Evolutionary conservation across 83 land plant species (phyloP).

Genomic region (Diphasiastrum complanatum): DNA sequence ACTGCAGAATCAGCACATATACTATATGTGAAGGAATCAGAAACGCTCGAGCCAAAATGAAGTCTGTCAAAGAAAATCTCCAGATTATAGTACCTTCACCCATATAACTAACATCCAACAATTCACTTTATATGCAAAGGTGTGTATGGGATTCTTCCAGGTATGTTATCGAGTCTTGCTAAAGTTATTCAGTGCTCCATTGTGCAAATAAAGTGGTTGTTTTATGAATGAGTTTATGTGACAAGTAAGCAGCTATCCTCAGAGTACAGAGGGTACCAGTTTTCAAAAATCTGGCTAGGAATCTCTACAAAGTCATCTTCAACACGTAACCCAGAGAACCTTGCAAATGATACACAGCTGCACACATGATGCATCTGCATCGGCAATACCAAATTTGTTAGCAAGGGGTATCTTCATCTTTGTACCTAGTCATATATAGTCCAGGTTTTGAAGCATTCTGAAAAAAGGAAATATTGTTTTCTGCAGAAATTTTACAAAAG

Average conservation of each 20-base stretch:
- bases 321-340: slow-evolving; percentile 74
- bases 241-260: neutral
- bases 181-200: too few species aligned
- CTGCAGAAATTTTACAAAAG: too few species aligned
- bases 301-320: slow-evolving; percentile 86
- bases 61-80: slow-evolving; percentile 2
- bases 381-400: neutral
- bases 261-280: slow-evolving; percentile 44
- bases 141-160: too few species aligned
- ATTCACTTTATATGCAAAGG: too few species aligned
- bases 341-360: slow-evolving; percentile 73
- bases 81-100: neutral
- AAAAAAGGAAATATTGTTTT: neutral
- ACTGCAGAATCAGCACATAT: neutral
- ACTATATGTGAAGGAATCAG: neutral
- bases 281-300: slow-evolving; percentile 81
- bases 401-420: neutral
- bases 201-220: too few species aligned
- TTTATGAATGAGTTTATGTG: too few species aligned
- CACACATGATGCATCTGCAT: slow-evolving; percentile 89
- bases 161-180: too few species aligned
- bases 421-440: too few species aligned
- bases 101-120: neutral
- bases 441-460: neutral
- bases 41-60: too few species aligned